A percentile compares a stretch with the other conserved stretches of the same genome.
Conservation (phyloP, 257 asterid species). For the Solanum bulbocastanum region DNA sequence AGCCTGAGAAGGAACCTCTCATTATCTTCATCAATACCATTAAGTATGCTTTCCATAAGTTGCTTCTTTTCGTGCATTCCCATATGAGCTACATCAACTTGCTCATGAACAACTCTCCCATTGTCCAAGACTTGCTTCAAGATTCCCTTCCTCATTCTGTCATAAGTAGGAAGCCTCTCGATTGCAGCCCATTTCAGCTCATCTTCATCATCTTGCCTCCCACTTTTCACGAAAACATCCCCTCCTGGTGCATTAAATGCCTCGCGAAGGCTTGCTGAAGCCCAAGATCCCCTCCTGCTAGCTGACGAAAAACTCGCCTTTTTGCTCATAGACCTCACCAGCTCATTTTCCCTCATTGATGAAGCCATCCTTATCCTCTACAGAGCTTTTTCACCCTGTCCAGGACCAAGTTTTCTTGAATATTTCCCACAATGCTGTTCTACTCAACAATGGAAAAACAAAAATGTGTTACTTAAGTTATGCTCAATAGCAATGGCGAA, state of each 20-base stretch:
- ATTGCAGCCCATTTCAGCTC: constrained; percentile 85
- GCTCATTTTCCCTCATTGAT: constrained; percentile 41
- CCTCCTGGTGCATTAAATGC: constrained; percentile 51
- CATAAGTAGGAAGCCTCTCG: constrained; percentile 77
- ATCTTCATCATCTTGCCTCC: constrained; percentile 56
- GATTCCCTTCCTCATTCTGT: constrained; percentile 60
- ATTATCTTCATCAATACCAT: constrained; percentile 63
- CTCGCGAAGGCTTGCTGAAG: constrained; percentile 58
- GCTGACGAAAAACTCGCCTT: constrained; percentile 44
- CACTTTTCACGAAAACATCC: constrained; percentile 52
- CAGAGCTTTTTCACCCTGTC: constrained; percentile 2
- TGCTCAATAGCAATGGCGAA: neutral
- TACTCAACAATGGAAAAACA: neutral
- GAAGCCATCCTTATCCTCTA: constrained; percentile 32
- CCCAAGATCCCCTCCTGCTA: constrained; percentile 47
- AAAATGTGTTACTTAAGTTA: neutral
- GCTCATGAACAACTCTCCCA: constrained; percentile 52
- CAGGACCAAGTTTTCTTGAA: neutral
- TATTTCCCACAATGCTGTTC: neutral
- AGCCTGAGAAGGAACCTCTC: constrained; percentile 53
- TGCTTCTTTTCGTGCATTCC: constrained; percentile 52
- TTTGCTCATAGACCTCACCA: constrained; percentile 50
- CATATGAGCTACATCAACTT: constrained; percentile 51
- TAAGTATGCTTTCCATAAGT: constrained; percentile 49
- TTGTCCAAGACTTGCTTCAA: constrained; percentile 51